Conservation (phyloP, 495 filamentous ascomycete species). For the Schizothecium vesticola region DNA sequence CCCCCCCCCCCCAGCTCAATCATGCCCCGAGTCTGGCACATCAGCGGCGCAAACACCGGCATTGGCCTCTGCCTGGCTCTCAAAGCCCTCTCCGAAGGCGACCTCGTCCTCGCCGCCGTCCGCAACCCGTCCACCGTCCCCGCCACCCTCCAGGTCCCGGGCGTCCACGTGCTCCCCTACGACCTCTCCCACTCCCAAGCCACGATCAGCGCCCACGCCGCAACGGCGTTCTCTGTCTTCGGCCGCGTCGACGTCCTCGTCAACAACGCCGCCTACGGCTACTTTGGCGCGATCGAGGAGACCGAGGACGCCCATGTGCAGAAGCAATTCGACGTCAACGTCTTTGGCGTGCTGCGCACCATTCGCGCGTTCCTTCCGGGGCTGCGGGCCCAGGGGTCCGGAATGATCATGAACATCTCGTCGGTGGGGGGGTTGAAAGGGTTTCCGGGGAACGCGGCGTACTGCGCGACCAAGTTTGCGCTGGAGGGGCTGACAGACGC, state of each 20-base stretch:
- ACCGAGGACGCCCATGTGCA: slow-evolving; percentile 6
- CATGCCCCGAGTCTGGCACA: slow-evolving; percentile 31
- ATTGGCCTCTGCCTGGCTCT: slow-evolving; percentile 44
- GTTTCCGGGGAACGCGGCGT: slow-evolving; percentile 35
- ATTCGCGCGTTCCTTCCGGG: slow-evolving; percentile 44
- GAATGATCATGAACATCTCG: slow-evolving; percentile 46
- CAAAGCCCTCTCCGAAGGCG: slow-evolving; percentile 38
- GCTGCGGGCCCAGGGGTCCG: slow-evolving; percentile 39
- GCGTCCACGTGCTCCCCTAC: slow-evolving; percentile 20
- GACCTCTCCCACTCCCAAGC: slow-evolving; percentile 1
- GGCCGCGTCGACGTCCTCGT: slow-evolving; percentile 46
- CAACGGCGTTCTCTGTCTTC: slow-evolving; percentile 28
- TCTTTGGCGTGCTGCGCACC: slow-evolving; percentile 40
- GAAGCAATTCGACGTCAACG: slow-evolving; percentile 40
- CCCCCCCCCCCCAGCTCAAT: neutral
- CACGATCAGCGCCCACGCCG: slow-evolving; percentile 20
- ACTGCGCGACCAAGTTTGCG: slow-evolving; percentile 42
- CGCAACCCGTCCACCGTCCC: slow-evolving; percentile 13
- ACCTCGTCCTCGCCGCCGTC: slow-evolving; percentile 43
- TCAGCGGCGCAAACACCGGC: slow-evolving; percentile 51
- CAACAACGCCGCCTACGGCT: slow-evolving; percentile 45
- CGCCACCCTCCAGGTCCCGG: slow-evolving; percentile 32
- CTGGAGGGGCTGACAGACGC: slow-evolving; percentile 32
- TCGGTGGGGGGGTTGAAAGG: slow-evolving; percentile 46
- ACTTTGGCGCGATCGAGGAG: slow-evolving; percentile 43